phyloP scores from a whole-genome alignment of 768 basidiomycete genomes.

The Terana coerulea region DNA sequence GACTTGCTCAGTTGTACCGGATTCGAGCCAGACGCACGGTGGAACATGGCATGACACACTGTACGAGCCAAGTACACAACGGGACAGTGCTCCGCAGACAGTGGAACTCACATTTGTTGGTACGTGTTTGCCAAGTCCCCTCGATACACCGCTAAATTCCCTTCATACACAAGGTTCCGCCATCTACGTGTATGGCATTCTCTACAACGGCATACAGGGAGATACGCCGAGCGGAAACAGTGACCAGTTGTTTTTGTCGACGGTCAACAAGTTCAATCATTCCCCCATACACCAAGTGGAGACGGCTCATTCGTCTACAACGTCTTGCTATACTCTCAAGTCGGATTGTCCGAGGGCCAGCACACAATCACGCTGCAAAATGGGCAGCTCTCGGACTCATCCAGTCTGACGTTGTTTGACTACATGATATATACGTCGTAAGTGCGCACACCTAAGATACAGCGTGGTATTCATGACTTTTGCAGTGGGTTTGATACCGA shows the following conservation, averaged over 20 bases:
- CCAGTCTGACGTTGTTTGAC: not conserved
- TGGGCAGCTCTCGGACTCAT: not conserved
- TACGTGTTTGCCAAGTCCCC: not conserved
- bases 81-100: not conserved
- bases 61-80: not conserved
- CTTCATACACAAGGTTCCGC: not conserved
- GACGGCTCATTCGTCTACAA: not conserved
- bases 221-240: not conserved
- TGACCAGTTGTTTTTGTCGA: not conserved
- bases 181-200: not conserved
- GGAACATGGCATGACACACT: not conserved
- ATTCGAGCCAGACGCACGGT: not conserved
- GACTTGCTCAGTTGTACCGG: not conserved
- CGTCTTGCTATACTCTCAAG: not conserved
- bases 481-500: no score
- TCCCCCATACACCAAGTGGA: not conserved
- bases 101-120: not conserved
- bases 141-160: not conserved
- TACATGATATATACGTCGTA: not conserved
- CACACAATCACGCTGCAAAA: not conserved
- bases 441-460: no score
- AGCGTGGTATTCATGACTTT: no score
- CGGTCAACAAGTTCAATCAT: not conserved
- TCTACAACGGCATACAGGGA: not conserved
- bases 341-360: not conserved